phyloP scores from a whole-genome alignment of 2,329 filamentous ascomycete species.

The Zymoseptoria passerinii region DNA sequence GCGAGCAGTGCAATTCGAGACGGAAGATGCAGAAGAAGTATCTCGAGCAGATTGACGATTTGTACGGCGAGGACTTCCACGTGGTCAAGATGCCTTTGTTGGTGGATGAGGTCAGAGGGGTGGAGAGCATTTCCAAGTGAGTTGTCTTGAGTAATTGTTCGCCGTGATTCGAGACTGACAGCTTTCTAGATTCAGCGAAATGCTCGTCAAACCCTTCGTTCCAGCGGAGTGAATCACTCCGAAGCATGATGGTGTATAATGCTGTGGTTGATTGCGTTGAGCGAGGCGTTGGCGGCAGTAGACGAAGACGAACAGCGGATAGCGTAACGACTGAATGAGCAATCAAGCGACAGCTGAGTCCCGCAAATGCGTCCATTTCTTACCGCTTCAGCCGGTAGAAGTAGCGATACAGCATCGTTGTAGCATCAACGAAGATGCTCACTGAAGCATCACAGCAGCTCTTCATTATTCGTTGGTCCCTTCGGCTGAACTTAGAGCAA shows the following conservation, averaged over 20 bases:
- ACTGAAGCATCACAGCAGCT: not conserved
- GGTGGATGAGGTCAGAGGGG: constrained; percentile 90
- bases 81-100: constrained; percentile 96
- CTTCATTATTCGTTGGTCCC: not conserved
- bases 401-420: too few species aligned
- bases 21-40: constrained; percentile 99
- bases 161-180: constrained; percentile 11
- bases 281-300: not conserved
- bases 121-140: constrained; percentile 76
- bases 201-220: constrained; percentile 69
- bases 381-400: too few species aligned
- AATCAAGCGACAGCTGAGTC: too few species aligned
- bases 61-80: constrained; percentile 96
- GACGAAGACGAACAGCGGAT: not conserved
- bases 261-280: not conserved
- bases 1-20: constrained; percentile 90
- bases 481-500: too few species aligned
- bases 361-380: too few species aligned
- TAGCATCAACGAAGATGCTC: too few species aligned
- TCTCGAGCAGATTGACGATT: constrained; percentile 93
- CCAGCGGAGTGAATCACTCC: constrained; percentile 44
- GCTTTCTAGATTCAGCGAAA: constrained; percentile 59
- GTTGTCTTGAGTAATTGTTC: constrained; percentile 13
- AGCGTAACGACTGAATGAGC: not conserved
- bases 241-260: not conserved